These are phyloP conservation scores for Stephania yunnanensis DNA, from an alignment of 164 flowering plant genomes.

Conservation along the genomic window DNA sequence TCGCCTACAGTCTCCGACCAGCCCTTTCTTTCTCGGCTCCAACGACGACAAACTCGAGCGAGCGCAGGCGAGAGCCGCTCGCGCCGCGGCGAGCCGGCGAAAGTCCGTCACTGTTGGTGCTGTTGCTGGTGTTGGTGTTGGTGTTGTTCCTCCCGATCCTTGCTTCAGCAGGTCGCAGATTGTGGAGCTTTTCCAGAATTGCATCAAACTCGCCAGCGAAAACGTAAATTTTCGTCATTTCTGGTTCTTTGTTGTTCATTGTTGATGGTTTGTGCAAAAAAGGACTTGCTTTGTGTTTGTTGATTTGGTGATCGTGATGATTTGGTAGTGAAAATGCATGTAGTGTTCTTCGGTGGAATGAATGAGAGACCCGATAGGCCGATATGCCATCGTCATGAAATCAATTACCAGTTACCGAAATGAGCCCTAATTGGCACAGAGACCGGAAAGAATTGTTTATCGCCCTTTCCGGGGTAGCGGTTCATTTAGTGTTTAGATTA, in stretches of 20 bases:
- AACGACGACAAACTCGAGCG: conserved; percentile 89
- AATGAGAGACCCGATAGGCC: no score
- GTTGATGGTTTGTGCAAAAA: no score
- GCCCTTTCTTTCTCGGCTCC: conserved; percentile 67
- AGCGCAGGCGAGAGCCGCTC: conserved; percentile 89
- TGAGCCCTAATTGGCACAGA: no score
- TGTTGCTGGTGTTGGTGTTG: conserved; percentile 14
- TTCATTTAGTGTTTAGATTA: no score
- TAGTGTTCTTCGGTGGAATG: no score
- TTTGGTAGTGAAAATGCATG: no score
- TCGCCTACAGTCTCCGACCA: conserved; percentile 59
- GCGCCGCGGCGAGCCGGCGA: conserved; percentile 76
- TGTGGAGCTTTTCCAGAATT: conserved; percentile 70
- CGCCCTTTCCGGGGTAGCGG: background rate
- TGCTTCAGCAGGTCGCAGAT: conserved; percentile 68
- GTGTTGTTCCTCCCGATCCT: conserved; percentile 20
- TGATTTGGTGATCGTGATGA: no score
- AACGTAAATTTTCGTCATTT: conserved; percentile 40
- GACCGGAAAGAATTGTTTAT: no score
- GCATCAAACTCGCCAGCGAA: conserved; percentile 95
- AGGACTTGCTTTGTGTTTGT: no score
- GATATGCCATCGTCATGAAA: no score
- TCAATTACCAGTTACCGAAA: no score
- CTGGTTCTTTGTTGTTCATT: background rate
- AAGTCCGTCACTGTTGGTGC: conserved; percentile 26